phyloP scores from a whole-genome alignment of 768 basidiomycete species.

The Polyporus arcularius region DNA sequence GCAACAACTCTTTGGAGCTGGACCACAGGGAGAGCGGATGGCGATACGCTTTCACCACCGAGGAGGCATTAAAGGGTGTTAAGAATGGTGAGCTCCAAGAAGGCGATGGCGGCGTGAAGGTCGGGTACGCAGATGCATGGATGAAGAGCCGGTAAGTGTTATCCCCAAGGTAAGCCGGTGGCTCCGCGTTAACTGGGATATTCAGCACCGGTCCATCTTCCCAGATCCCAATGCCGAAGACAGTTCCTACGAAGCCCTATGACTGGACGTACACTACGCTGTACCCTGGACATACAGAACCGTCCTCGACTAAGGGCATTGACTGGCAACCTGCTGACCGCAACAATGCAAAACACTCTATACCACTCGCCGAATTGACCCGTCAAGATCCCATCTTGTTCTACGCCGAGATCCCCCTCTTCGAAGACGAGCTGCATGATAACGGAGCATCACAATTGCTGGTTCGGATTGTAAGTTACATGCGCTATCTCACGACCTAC shows the following conservation, averaged over 20 bases:
- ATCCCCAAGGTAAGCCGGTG: neutral
- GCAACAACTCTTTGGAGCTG: constrained; percentile 73
- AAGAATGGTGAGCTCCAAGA: constrained; percentile 72
- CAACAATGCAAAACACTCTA: constrained; percentile 56
- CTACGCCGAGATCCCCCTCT: constrained; percentile 92
- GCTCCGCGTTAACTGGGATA: constrained; percentile 16
- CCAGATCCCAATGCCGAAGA: constrained; percentile 64
- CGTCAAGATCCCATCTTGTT: constrained; percentile 96
- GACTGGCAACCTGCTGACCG: constrained; percentile 60
- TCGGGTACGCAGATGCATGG: constrained; percentile 95
- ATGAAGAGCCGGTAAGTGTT: constrained; percentile 73
- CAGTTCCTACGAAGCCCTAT: constrained; percentile 80
- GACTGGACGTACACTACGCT: constrained; percentile 98
- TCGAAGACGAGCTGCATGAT: constrained; percentile 96
- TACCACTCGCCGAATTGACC: constrained; percentile 84
- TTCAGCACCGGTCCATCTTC: constrained; percentile 74
- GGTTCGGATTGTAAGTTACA: constrained; percentile 65
- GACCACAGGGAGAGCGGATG: constrained; percentile 66
- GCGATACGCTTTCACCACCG: constrained; percentile 64
- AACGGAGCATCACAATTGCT: constrained; percentile 88
- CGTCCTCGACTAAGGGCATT: constrained; percentile 23
- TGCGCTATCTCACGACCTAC: neutral
- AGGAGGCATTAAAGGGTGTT: constrained; percentile 69
- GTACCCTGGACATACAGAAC: constrained; percentile 63
- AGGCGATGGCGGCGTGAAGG: constrained; percentile 92